A percentile compares a stretch with the other conserved stretches of the same genome.
phyloP scores from a whole-genome alignment of 371 early-diverging fungal species.

The Mycotypha africana region DNA sequence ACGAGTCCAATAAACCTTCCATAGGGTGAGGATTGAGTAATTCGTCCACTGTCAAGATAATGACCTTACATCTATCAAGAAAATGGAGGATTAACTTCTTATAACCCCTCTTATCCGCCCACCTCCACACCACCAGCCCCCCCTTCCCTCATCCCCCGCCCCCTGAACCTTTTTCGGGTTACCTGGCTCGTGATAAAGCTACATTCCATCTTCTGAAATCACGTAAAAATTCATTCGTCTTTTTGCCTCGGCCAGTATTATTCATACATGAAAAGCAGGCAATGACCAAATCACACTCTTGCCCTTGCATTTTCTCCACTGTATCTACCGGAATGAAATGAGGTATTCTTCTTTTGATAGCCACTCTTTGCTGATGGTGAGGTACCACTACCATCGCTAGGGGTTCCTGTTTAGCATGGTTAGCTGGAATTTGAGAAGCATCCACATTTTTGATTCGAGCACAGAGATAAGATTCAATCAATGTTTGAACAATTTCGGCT shows the following conservation, averaged over 20 bases:
- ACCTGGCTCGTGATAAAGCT: conserved; percentile 48
- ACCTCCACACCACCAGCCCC: too few species aligned
- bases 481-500: conserved; percentile 31
- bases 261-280: conserved; percentile 45
- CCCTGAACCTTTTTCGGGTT: conserved; percentile 1
- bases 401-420: conserved; percentile 8
- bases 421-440: too few species aligned
- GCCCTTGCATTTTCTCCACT: conserved; percentile 56
- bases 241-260: conserved; percentile 6
- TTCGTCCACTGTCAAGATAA: conserved; percentile 42
- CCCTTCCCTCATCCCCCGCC: too few species aligned
- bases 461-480: conserved; percentile 36
- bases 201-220: conserved; percentile 56
- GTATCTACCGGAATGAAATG: conserved; percentile 1
- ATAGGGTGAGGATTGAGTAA: conserved; percentile 19
- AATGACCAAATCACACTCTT: conserved; percentile 53
- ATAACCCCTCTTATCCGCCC: neutral
- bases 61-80: conserved; percentile 43
- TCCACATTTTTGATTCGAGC: neutral
- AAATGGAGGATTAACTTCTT: neutral
- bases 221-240: conserved; percentile 29
- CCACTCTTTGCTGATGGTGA: conserved; percentile 47
- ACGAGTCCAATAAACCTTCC: conserved; percentile 12
- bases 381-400: conserved; percentile 42
- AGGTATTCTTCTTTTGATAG: conserved; percentile 17